Base-by-base conservation (phyloP, 106 monocot genomes). In the Apostasia ramifera region DNA sequence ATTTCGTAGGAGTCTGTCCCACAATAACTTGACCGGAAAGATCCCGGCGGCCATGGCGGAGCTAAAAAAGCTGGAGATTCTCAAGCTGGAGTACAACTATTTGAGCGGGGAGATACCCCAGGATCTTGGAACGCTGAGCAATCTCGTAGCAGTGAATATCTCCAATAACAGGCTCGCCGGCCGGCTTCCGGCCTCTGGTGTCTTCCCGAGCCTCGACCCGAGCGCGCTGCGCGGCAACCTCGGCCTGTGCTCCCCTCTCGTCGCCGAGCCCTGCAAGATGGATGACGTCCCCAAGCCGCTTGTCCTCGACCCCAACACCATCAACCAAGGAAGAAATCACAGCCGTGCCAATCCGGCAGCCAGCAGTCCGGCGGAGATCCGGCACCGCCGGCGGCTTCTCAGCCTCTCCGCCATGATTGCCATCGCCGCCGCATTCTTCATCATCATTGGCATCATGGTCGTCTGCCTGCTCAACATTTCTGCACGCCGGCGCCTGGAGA, bases 81-180 rank as follows among this genome's bases (percentile, higher is more conserved):
- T 97, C 40, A 82, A 80, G 6, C 60, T 97, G 66, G 97, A 97
- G 53, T 90, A 77, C 80, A 97, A 97, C 71, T 66, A 80, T 3
- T 71, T 97, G 14, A 81, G 66, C 70, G 92, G 92, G 2, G 89
- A 92, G 80, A 89, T 97, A 64, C 97, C 97, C 37, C 79, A 61
- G 71, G 82, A 87, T 72, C 80, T 97, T 44, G 92, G 80, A 1
- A 12, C 8, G 1, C 67, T 97, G 12, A 2, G 41, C 10, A 76
- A 69, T 8, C 75, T 76, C 4, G 68, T 76, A 1, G 75, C 61
- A 2, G 61, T 54, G 1, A 76, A 76, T 87, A 83, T 97, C 8
- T 97, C 97, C 0, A 84, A 97, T 85, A 97, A 97, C 74, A 73
- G 61, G 26, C 92, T 97, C 45, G 59, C 83, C 55, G 97, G 97